phyloP scores from a whole-genome alignment of 345 rosid species.

The Hevea brasiliensis region DNA sequence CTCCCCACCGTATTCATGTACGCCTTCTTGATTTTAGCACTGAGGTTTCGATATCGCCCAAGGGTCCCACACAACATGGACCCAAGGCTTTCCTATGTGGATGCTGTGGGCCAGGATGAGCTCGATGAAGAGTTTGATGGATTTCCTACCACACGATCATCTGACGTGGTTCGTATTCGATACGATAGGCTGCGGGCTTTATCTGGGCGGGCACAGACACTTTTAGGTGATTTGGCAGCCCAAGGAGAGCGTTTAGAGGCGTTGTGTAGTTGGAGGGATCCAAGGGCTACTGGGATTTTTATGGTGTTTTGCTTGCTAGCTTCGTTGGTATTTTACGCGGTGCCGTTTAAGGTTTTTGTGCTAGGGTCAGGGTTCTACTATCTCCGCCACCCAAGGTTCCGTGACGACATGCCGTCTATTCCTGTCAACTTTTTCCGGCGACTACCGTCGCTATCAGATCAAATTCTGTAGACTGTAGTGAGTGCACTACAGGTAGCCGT shows the following conservation, averaged over 20 bases:
- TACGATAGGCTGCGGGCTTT: constrained; percentile 78
- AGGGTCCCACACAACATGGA: constrained; percentile 53
- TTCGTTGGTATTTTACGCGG: constrained; percentile 63
- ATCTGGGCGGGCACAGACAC: constrained; percentile 77
- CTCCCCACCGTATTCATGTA: constrained; percentile 88
- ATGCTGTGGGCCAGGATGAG: constrained; percentile 64
- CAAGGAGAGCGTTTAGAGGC: constrained; percentile 89
- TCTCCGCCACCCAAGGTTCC: constrained; percentile 83
- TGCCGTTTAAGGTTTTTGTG: constrained; percentile 63
- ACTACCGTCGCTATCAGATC: constrained; percentile 82
- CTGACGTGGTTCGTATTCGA: constrained; percentile 57
- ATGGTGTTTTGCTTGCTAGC: constrained; percentile 62
- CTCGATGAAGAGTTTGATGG: constrained; percentile 91
- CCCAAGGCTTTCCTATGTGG: constrained; percentile 65
- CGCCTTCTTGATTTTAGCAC: constrained; percentile 57
- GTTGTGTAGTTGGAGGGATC: constrained; percentile 78
- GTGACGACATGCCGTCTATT: constrained; percentile 78
- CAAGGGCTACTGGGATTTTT: constrained; percentile 81
- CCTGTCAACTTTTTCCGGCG: constrained; percentile 77
- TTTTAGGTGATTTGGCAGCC: constrained; percentile 79
- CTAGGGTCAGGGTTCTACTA: constrained; percentile 68
- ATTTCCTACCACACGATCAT: constrained; percentile 57
- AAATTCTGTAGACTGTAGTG: constrained; percentile 43
- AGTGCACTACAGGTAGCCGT: background rate
- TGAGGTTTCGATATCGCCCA: constrained; percentile 57